A percentile compares a stretch with the other conserved stretches of the same genome.
These are phyloP conservation scores for Kondoa subrosea DNA, from an alignment of 768 basidiomycete genomes.

Conservation along the genomic window DNA sequence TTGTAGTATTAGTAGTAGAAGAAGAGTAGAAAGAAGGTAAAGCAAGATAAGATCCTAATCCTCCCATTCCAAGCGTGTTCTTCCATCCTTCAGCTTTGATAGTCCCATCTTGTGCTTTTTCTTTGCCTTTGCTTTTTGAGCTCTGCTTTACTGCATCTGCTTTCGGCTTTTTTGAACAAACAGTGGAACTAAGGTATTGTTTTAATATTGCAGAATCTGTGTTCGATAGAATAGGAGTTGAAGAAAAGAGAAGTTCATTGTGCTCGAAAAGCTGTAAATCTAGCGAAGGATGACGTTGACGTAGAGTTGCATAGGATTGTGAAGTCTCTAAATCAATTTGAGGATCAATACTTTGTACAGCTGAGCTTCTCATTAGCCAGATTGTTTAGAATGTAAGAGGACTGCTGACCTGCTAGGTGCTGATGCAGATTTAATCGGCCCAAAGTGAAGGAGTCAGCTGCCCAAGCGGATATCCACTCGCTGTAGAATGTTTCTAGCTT, in stretches of 20 bases:
- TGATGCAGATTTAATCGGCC: neutral
- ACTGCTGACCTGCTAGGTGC: neutral
- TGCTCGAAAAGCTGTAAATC: neutral
- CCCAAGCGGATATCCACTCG: neutral
- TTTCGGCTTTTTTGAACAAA: neutral
- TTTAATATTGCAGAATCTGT: neutral
- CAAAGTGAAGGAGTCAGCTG: neutral
- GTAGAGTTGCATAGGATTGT: neutral
- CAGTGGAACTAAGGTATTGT: neutral
- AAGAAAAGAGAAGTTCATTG: neutral
- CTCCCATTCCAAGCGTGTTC: neutral
- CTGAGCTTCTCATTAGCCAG: too few species aligned
- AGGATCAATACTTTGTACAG: neutral
- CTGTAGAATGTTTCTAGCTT: neutral
- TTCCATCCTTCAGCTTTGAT: slow-evolving; percentile 1
- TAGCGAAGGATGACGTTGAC: neutral
- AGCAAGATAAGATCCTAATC: neutral
- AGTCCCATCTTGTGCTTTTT: neutral
- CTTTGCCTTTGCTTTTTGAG: neutral
- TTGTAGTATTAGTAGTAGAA: too few species aligned
- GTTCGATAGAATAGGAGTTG: neutral
- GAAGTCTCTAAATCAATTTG: neutral
- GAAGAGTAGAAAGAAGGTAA: neutral
- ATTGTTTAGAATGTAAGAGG: too few species aligned
- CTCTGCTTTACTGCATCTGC: neutral